Evolutionary conservation across 2,329 filamentous ascomycete species (phyloP), one percentile per base, ranked within the genome.

Genomic region (Kalmusia sp.): DNA sequence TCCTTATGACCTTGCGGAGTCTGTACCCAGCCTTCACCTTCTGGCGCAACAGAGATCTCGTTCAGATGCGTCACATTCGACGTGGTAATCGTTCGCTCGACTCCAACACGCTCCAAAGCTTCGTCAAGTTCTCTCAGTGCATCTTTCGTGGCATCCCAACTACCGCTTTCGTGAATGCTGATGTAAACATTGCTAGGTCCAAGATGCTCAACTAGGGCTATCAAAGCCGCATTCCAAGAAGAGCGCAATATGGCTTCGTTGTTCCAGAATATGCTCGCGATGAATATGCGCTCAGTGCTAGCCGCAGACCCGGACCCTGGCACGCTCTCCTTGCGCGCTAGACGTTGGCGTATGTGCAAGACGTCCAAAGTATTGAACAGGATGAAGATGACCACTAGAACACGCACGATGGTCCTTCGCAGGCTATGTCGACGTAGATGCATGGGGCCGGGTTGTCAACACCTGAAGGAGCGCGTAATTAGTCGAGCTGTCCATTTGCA

Each of bases 181-280:
- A 91, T 80, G 65, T 82, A 90, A 2, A 90, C 82, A 64, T 89
- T 89, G 3, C 84, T 76, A 0, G 81, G 74, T 0, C 87, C 87
- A 2, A 90, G 74, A 2, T 76, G 72, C 33, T 79, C 74, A 5
- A 81, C 79, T 12, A 90, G 74, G 4, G 80, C 74, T 3, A 87
- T 49, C 3, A 91, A 74, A 0, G 84, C 85, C 6, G 79, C 71
- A 55, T 80, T 85, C 87, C 88, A 90, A 62, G 87, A 81, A 6
- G 76, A 76, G 11, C 82, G 78, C 3, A 91, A 76, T 25, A 89
- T 76, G 2, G 69, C 67, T 57, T 83, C 87, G 58, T 84, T 85
- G 63, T 88, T 90, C 80, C 87, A 89, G 67, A 88, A 86, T 64
- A 87, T 84, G 60, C 84, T 84, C 4, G 86, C 84, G 54, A 91